phyloP scores from a whole-genome alignment of 2,329 filamentous ascomycete species.

The Pseudopyrenochaeta lycopersici region DNA sequence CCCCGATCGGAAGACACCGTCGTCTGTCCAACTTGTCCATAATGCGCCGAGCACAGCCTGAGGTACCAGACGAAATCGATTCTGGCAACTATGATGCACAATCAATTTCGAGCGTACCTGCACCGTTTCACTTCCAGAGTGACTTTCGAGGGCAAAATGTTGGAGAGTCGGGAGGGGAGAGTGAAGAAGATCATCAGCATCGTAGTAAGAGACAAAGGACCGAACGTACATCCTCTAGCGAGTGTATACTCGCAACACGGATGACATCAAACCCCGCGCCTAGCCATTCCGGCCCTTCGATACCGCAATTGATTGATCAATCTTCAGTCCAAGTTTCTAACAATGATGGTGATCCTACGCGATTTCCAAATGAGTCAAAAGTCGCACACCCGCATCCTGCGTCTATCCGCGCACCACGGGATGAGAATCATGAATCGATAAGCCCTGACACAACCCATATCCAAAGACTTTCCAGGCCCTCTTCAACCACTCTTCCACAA shows the following conservation, averaged over 20 bases:
- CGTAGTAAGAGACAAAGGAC: slow-evolving; percentile 21
- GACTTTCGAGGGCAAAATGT: neutral
- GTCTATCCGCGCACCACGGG: no score
- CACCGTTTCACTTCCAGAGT: slow-evolving; percentile 15
- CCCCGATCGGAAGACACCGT: slow-evolving; percentile 17
- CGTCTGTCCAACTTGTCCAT: slow-evolving; percentile 4
- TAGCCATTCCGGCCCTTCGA: neutral
- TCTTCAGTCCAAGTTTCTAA: neutral
- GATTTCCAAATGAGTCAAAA: no score
- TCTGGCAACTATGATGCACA: slow-evolving; percentile 9
- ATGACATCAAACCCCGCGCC: neutral
- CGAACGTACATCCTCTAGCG: slow-evolving; percentile 12
- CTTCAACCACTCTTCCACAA: neutral
- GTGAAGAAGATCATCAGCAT: slow-evolving; percentile 6
- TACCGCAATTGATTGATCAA: neutral
- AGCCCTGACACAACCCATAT: no score
- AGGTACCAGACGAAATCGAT: slow-evolving; percentile 12
- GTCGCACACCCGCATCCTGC: no score
- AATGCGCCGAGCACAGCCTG: slow-evolving; percentile 6
- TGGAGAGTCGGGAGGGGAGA: neutral
- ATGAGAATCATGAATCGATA: no score
- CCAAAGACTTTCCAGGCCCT: neutral
- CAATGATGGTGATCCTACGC: slow-evolving; percentile 1
- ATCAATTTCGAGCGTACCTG: slow-evolving; percentile 21
- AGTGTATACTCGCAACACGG: slow-evolving; percentile 2